phyloP scores from a whole-genome alignment of 495 filamentous ascomycete genomes.

The Annulohypoxylon maeteangense region DNA sequence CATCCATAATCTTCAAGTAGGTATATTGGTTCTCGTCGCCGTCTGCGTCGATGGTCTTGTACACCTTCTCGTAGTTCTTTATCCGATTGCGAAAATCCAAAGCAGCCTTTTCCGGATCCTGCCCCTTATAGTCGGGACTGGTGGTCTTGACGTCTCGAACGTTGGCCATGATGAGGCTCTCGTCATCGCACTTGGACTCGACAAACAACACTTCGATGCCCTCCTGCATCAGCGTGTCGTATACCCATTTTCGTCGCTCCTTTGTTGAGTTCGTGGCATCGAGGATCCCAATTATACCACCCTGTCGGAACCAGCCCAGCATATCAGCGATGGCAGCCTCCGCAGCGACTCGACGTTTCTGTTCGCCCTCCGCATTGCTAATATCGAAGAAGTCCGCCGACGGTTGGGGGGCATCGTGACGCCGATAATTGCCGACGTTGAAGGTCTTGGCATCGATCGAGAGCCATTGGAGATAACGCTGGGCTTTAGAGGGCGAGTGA shows the following conservation, averaged over 20 bases:
- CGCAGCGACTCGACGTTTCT: constrained; percentile 84
- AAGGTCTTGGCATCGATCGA: constrained; percentile 92
- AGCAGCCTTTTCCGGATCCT: constrained; percentile 91
- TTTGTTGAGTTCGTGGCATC: constrained; percentile 97
- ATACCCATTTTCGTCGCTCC: constrained; percentile 87
- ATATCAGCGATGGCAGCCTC: constrained; percentile 92
- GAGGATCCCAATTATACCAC: constrained; percentile 86
- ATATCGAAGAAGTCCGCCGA: constrained; percentile 93
- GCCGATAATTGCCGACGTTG: constrained; percentile 96
- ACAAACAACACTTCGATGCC: constrained; percentile 93
- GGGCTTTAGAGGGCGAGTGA: constrained; percentile 65
- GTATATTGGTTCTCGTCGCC: constrained; percentile 82
- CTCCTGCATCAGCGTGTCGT: constrained; percentile 74
- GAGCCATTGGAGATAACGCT: constrained; percentile 95
- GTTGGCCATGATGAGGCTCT: constrained; percentile 95
- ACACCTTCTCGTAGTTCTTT: constrained; percentile 94
- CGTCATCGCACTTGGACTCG: constrained; percentile 94
- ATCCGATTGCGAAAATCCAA: constrained; percentile 94
- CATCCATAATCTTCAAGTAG: constrained; percentile 97
- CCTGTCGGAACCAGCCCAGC: constrained; percentile 84
- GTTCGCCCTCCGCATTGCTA: constrained; percentile 87
- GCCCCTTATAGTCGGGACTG: constrained; percentile 91
- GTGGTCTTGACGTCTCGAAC: constrained; percentile 98
- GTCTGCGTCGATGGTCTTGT: constrained; percentile 85
- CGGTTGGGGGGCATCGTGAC: constrained; percentile 84